phyloP scores from a whole-genome alignment of 352 stramenopile genomes.

The Peronospora tabacina region DNA sequence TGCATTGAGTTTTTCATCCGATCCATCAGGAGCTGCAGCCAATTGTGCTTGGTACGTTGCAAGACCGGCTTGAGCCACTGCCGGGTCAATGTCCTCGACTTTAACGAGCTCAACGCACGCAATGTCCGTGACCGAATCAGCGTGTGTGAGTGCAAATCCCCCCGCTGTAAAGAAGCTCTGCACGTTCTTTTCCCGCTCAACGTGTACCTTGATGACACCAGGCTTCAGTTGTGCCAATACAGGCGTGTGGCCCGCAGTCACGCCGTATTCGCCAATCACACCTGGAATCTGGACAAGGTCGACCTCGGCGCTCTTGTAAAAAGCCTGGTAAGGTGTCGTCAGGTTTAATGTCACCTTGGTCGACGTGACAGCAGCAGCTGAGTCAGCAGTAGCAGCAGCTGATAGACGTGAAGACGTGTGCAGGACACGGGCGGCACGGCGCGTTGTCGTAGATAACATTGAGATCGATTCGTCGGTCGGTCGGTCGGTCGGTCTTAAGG shows the following conservation, averaged over 20 bases:
- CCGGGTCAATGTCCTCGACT: constrained; percentile 93
- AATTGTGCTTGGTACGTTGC: constrained; percentile 88
- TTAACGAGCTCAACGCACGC: constrained; percentile 94
- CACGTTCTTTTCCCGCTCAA: constrained; percentile 75
- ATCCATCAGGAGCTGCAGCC: constrained; percentile 75
- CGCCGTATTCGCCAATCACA: constrained; percentile 94
- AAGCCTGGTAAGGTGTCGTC: constrained; percentile 71
- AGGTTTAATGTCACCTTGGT: constrained; percentile 85
- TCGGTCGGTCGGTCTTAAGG: no score
- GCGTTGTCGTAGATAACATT: constrained; percentile 50
- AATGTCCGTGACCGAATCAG: constrained; percentile 95
- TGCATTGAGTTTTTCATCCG: constrained; percentile 87
- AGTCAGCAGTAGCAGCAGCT: constrained; percentile 46
- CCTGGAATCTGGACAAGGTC: constrained; percentile 92
- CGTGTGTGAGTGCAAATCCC: constrained; percentile 95
- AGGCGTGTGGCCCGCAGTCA: constrained; percentile 94
- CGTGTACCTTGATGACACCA: constrained; percentile 87
- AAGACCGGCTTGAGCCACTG: constrained; percentile 82
- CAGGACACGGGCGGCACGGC: constrained; percentile 46
- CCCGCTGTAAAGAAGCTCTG: constrained; percentile 98
- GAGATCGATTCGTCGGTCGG: no score
- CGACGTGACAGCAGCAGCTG: constrained; percentile 33
- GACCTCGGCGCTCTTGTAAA: constrained; percentile 79
- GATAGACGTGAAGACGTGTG: constrained; percentile 53
- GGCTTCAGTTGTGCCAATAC: constrained; percentile 97